Percentiles rank a stretch among this genome's conserved stretches.
These are phyloP conservation scores for Phytophthora parvispora DNA, from an alignment of 352 stramenopile genomes.

Conservation along the genomic window DNA sequence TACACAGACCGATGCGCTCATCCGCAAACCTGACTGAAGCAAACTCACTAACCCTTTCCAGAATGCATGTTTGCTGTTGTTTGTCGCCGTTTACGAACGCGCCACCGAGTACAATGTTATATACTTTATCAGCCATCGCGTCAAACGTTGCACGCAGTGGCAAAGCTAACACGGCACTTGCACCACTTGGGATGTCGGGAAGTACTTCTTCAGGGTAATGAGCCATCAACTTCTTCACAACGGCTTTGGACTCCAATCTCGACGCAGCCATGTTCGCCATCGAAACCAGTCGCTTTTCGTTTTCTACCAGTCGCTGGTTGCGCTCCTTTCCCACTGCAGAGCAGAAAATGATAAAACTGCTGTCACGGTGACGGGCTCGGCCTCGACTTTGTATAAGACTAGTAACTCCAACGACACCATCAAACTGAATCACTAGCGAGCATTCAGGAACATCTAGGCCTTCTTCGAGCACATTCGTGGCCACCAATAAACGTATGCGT, in stretches of 20 bases:
- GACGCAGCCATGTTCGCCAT: slow-evolving; percentile 49
- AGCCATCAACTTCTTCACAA: slow-evolving; percentile 49
- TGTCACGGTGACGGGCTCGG: slow-evolving; percentile 62
- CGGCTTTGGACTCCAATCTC: slow-evolving; percentile 55
- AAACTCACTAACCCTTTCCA: slow-evolving; percentile 42
- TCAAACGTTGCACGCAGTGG: slow-evolving; percentile 31
- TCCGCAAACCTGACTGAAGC: slow-evolving; percentile 47
- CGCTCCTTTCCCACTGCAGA: slow-evolving; percentile 44
- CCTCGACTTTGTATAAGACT: slow-evolving; percentile 86
- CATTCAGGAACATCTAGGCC: slow-evolving; percentile 83
- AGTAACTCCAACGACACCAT: slow-evolving; percentile 74
- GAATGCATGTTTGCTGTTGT: slow-evolving; percentile 27
- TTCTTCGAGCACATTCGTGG: slow-evolving; percentile 87
- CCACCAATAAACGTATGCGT: slow-evolving; percentile 74
- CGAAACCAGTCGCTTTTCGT: slow-evolving; percentile 56
- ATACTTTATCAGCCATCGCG: slow-evolving; percentile 44
- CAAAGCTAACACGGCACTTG: slow-evolving; percentile 4
- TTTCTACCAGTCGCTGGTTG: slow-evolving; percentile 63
- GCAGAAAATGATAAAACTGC: slow-evolving; percentile 81
- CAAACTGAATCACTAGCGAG: slow-evolving; percentile 83
- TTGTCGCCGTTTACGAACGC: slow-evolving; percentile 28
- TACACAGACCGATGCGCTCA: slow-evolving; percentile 55
- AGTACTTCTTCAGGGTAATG: slow-evolving; percentile 8
- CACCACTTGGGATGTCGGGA: neutral
- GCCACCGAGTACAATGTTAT: slow-evolving; percentile 52